Evolutionary conservation across 345 rosid genomes (phyloP).

Genomic region (Durio zibethinus): DNA sequence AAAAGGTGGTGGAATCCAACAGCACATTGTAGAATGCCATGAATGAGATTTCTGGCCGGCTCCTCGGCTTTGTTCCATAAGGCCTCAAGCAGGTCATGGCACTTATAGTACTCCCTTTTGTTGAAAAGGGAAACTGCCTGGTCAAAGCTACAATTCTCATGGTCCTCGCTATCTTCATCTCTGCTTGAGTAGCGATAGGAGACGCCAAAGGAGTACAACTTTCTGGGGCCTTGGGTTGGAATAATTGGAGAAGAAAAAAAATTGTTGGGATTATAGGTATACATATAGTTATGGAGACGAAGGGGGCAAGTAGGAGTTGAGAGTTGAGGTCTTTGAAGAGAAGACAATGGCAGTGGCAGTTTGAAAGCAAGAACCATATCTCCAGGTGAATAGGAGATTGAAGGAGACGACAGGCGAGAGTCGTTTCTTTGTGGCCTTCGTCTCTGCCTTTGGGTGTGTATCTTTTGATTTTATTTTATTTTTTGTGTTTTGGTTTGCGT

Average conservation of each 20-base stretch:
- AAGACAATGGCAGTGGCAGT: conserved; percentile 4
- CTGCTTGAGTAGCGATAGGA: conserved; percentile 25
- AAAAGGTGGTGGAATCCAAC: conserved; percentile 89
- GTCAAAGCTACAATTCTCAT: conserved; percentile 37
- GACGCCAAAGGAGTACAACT: conserved; percentile 18
- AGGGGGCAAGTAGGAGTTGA: background rate
- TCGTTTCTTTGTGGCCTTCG: background rate
- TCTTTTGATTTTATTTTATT: too few species aligned
- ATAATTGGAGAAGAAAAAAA: background rate
- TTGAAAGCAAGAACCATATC: conserved; percentile 29
- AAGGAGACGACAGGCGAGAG: background rate
- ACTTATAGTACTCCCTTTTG: conserved; percentile 63
- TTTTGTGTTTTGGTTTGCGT: too few species aligned
- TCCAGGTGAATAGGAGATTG: background rate
- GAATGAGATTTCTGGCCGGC: conserved; percentile 64
- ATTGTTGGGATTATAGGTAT: background rate
- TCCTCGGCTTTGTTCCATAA: conserved; percentile 74
- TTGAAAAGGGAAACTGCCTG: conserved; percentile 66
- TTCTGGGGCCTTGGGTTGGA: background rate
- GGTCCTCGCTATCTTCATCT: conserved; percentile 12
- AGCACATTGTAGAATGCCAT: conserved; percentile 85
- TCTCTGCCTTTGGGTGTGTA: too few species aligned
- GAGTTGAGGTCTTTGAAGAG: too few species aligned
- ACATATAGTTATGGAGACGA: conserved; percentile 4
- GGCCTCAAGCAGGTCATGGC: conserved; percentile 79